Conservation (phyloP, 192 early-diverging fungal species). For the Thoreauomyces humboldtii region DNA sequence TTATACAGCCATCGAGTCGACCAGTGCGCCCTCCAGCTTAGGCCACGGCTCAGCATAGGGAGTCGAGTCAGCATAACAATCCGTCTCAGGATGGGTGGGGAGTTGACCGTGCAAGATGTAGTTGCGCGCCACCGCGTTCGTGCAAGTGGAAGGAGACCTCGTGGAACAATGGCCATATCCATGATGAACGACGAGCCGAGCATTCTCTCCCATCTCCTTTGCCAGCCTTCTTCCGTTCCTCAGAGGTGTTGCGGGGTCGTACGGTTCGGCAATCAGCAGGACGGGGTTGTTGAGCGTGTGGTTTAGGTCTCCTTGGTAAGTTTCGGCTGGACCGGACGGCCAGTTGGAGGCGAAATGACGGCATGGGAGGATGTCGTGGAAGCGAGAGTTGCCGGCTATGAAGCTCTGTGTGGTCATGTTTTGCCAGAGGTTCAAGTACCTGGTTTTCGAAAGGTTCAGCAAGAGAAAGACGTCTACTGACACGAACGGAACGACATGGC, state of each 20-base stretch:
- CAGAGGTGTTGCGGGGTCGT: constrained; percentile 3
- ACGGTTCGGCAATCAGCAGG: constrained; percentile 1
- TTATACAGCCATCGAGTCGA: too few species aligned
- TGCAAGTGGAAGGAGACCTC: not conserved
- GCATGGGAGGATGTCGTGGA: not conserved
- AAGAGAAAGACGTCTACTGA: too few species aligned
- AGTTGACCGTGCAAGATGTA: not conserved
- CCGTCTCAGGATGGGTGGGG: not conserved
- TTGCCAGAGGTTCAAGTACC: not conserved
- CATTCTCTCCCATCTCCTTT: not conserved
- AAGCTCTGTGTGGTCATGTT: not conserved
- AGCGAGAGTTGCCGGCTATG: constrained; percentile 3
- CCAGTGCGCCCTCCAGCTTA: too few species aligned
- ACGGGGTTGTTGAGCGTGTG: not conserved
- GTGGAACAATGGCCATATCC: not conserved
- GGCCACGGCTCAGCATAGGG: too few species aligned
- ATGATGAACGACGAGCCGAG: constrained; percentile 1
- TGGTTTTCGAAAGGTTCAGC: too few species aligned
- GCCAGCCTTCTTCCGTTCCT: not conserved
- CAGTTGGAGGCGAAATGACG: not conserved
- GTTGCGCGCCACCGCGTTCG: not conserved
- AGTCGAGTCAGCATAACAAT: constrained; percentile 1
- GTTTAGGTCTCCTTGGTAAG: not conserved
- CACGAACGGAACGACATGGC: too few species aligned
- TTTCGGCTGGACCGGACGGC: not conserved